Base-by-base conservation (phyloP, 139 green algal species). In the Yamagishiella unicocca region DNA sequence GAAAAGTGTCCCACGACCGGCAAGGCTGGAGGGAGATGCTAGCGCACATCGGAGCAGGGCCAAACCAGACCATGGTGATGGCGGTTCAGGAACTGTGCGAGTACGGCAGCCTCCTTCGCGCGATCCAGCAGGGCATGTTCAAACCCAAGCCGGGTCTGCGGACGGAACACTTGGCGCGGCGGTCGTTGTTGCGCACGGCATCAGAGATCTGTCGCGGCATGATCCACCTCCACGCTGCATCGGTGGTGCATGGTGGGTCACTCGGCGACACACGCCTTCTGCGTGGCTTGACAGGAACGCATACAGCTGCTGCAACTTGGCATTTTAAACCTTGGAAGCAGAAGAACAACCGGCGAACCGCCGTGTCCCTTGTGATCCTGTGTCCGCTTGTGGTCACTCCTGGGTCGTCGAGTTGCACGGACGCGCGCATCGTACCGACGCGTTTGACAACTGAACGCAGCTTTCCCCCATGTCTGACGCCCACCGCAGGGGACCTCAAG, bases 401-500 rank as follows among this genome's bases (percentile, higher is more conserved):
- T n/a, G n/a, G n/a, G n/a, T n/a, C n/a, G n/a, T n/a, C n/a, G n/a
- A n/a, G n/a, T n/a, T n/a, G n/a, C n/a, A n/a, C n/a, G n/a, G n/a
- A n/a, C n/a, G n/a, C n/a, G n/a, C n/a, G n/a, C n/a, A n/a, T n/a
- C n/a, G n/a, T n/a, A n/a, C n/a, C n/a, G n/a, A n/a, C n/a, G n/a
- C n/a, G n/a, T n/a, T n/a, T n/a, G n/a, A n/a, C n/a, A n/a, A n/a
- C n/a, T n/a, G n/a, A n/a, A n/a, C n/a, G n/a, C n/a, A n/a, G n/a
- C n/a, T n/a, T n/a, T n/a, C n/a, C n/a, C n/a, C n/a, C n/a, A n/a
- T n/a, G n/a, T n/a, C n/a, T n/a, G n/a, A n/a, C 64, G 27, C 29
- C 35, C 38, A 2, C 21, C 22, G 19, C 68, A 76, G 72, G 72
- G 27, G 72, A 80, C 72, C 72, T 80, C 27, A 80, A 80, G 43